Base-by-base conservation (phyloP, 257 asterid species). In the Nicotiana tabacum region DNA sequence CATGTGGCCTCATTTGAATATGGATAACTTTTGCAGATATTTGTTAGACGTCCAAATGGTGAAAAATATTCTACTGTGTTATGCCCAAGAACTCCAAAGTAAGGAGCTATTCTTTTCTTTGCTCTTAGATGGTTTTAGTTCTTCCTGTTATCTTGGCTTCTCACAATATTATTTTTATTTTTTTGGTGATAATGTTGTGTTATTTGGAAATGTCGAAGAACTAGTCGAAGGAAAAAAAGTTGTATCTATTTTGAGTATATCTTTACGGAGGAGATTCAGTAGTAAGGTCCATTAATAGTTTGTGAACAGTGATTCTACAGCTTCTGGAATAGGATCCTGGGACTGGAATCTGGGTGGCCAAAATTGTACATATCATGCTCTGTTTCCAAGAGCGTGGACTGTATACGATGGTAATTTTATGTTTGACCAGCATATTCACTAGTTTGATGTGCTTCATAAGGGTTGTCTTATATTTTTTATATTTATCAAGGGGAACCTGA, bases 381-480 rank as follows among this genome's bases (percentile, higher is more conserved):
- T 96, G 88, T 96, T 79, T 87, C 99, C 99, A 5, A 92, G 99
- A 89, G 90, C 99, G n/a, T 96, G 99, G 99, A 96, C 99, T 43
- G 97, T 92, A 39, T 94, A 94, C 80, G 94, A 94, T 82, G 98
- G 98, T 96, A 92, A 82, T 77, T 66, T 77, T 81, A 61, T 85
- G 32, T 70, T 87, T 46, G 72, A 70, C 69, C 77, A 56, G 61
- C 81, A n/a, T 61, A 80, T 58, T 89, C 51, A 39, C 39, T 85
- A 65, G 60, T 77, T 60, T 46, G 76, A 53, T 82, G 32, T 83
- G 66, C 82, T 61, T 53, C 66, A 57, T 85, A 51, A 72, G 74
- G 79, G 21, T 83, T 66, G 82, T 84, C 84, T 87, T 60, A 81
- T 78, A 70, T 6, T 66, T 61, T 83, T 27, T 18, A 48, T 68